Conservation (phyloP, 1,284 basidiomycete species). For the Pisolithus thermaeus region DNA sequence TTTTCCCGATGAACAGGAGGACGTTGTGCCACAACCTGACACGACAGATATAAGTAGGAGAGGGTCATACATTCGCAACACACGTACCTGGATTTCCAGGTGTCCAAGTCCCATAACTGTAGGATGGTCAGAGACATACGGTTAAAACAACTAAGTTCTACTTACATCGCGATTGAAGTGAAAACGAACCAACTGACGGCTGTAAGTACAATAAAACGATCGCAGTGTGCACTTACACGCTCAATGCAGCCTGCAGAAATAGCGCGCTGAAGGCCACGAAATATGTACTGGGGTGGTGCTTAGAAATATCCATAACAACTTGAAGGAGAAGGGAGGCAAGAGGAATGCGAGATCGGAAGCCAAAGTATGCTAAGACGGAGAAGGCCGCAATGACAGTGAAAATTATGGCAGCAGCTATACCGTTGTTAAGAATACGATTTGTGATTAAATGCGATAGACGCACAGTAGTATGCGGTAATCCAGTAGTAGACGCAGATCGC, state of each 20-base stretch:
- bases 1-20: slow-evolving; percentile 47
- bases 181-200: slow-evolving; percentile 60
- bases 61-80: slow-evolving; percentile 7
- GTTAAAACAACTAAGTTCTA: slow-evolving; percentile 9
- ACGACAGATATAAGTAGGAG: neutral
- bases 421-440: slow-evolving; percentile 12
- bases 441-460: slow-evolving; percentile 24
- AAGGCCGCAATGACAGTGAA: slow-evolving; percentile 68
- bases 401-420: slow-evolving; percentile 65
- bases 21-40: slow-evolving; percentile 36
- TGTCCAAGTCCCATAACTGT: slow-evolving; percentile 71
- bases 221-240: slow-evolving; percentile 45
- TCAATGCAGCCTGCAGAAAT: slow-evolving; percentile 63
- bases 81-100: slow-evolving; percentile 60
- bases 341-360: slow-evolving; percentile 69
- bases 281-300: slow-evolving; percentile 79
- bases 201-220: slow-evolving; percentile 2
- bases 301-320: slow-evolving; percentile 78
- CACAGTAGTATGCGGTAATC: slow-evolving; percentile 71
- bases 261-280: slow-evolving; percentile 70
- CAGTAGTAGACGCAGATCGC: slow-evolving; percentile 72
- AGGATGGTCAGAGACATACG: slow-evolving; percentile 2
- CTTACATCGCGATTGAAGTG: slow-evolving; percentile 62
- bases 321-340: slow-evolving; percentile 75
- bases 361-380: slow-evolving; percentile 61